Base-by-base conservation (phyloP, 176 grass and related monocot genomes). In the Themeda triandra region DNA sequence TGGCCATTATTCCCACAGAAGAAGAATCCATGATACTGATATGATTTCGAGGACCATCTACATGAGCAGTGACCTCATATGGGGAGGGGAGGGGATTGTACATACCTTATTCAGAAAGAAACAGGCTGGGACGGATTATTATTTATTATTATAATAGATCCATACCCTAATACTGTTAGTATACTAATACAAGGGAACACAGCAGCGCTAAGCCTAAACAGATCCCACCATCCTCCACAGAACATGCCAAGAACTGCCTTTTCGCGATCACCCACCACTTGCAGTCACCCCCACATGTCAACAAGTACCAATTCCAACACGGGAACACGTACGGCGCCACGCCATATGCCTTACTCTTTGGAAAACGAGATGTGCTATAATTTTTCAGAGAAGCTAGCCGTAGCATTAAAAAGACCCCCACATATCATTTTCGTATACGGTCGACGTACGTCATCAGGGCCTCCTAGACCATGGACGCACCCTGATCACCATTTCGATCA, bases 181-280 rank as follows among this genome's bases (percentile, higher is more conserved):
- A 21, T n/a, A n/a, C n/a, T 58, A 29, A 27, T 19, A 8, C 23
- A 82, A 21, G 18, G 49, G 49, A 21, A 9, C 6, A 39, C 1
- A 10, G 5, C 49, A 58, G 48, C 36, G 79, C 23, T 10, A 17
- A 21, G 1, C 21, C 37, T 9, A 53, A 53, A 2, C 24, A 25
- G n/a, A 63, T 28, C n/a, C 10, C n/a, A 13, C 24, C 39, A 41
- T 2, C 59, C n/a, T 41, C 28, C 3, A 18, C 40, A 39, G 13
- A 56, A 82, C 46, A 67, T 13, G 62, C 62, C 85, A 87, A 87
- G 67, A 9, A 23, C 9, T 2, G 46, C 71, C 42, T 87, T 85
- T 87, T 87, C 46, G 35, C 46, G 35, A 21, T 70, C 21, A 12
- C 70, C 54, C 25, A 35, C 46, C 58, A 59, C 56, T 59, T 59